Conservation (phyloP, 192 early-diverging fungal species). For the Geranomyces michiganensis region DNA sequence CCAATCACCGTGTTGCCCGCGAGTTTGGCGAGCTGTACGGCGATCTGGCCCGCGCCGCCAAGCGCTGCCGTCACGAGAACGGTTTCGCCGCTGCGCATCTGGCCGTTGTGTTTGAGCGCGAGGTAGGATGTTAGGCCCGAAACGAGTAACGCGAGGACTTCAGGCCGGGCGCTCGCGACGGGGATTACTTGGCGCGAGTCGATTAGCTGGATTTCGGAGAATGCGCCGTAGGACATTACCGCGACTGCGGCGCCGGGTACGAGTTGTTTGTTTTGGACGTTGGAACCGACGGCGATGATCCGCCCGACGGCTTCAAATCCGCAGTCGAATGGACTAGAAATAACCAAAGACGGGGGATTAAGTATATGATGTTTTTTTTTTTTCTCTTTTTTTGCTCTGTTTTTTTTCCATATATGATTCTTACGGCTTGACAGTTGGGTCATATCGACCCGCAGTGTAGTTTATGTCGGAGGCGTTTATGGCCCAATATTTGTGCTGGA, state of each 20-base stretch:
- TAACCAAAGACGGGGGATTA: not conserved
- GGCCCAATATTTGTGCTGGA: constrained; percentile 50
- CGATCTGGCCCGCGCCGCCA: constrained; percentile 64
- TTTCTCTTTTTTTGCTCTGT: not conserved
- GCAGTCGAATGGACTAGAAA: constrained; percentile 57
- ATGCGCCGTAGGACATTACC: constrained; percentile 54
- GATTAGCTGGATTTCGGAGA: constrained; percentile 53
- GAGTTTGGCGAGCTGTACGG: constrained; percentile 62
- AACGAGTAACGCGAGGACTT: constrained; percentile 48
- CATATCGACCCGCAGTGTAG: constrained; percentile 59
- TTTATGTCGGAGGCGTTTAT: constrained; percentile 65
- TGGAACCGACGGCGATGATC: constrained; percentile 51
- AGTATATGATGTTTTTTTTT: not conserved
- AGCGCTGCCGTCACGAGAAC: constrained; percentile 64
- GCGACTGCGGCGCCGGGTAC: constrained; percentile 41
- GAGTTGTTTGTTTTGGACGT: constrained; percentile 16
- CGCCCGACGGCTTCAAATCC: constrained; percentile 62
- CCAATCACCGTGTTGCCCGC: constrained; percentile 65
- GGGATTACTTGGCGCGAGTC: constrained; percentile 33
- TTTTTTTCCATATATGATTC: constrained; percentile 9
- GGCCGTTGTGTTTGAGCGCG: constrained; percentile 51
- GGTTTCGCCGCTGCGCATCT: constrained; percentile 52
- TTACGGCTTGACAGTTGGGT: constrained; percentile 53
- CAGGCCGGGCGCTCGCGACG: constrained; percentile 24
- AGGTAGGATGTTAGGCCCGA: constrained; percentile 61